Conservation (phyloP, 129 eudicot genomes). For the Flaveria sonorensis region DNA sequence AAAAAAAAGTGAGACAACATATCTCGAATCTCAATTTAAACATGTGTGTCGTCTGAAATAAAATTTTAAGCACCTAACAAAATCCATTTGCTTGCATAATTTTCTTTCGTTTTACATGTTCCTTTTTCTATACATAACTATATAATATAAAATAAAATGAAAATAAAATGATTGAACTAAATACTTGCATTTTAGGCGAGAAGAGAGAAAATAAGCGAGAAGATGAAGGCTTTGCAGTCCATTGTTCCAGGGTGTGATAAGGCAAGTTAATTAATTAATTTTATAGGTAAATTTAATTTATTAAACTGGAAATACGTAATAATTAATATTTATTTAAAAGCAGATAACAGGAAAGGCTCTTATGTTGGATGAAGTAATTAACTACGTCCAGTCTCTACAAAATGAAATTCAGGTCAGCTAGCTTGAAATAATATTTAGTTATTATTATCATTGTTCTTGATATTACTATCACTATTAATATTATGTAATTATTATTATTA, state of each 20-base stretch:
- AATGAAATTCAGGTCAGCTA: constrained; percentile 72
- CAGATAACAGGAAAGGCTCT: constrained; percentile 89
- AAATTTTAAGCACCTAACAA: too few relatives aligned
- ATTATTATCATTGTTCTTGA: too few relatives aligned
- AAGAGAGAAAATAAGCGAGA: constrained; percentile 85
- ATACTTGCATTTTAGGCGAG: constrained; percentile 51
- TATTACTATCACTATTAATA: too few relatives aligned
- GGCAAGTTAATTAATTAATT: constrained; percentile 37
- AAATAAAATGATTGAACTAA: background rate
- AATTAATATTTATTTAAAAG: background rate
- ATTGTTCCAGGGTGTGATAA: constrained; percentile 96
- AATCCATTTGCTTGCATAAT: background rate
- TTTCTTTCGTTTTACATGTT: background rate
- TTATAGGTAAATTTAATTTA: constrained; percentile 13
- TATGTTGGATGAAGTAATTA: constrained; percentile 86
- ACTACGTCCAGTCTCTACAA: constrained; percentile 86
- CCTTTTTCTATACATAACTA: background rate
- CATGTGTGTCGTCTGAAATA: too few relatives aligned
- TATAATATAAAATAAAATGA: too few relatives aligned
- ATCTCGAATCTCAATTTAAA: too few relatives aligned
- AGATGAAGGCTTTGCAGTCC: constrained; percentile 77
- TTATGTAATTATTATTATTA: too few relatives aligned
- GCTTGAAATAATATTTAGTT: background rate
- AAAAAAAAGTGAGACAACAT: too few relatives aligned
- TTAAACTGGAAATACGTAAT: background rate